Base-by-base conservation (phyloP, 257 asterid species). In the Mentha longifolia region DNA sequence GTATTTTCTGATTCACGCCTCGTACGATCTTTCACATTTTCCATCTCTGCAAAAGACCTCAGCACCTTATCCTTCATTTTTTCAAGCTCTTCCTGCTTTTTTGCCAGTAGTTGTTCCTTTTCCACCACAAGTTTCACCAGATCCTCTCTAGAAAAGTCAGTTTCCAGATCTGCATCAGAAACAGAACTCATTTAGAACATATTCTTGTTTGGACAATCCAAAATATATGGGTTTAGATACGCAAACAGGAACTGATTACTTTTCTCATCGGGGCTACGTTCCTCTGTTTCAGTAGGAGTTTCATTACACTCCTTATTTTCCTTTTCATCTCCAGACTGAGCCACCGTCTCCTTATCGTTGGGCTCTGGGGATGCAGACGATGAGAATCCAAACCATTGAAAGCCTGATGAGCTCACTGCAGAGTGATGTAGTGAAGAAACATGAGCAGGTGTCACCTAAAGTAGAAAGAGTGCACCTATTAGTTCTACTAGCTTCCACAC, bases 1-100 rank as follows among this genome's bases (percentile, higher is more conserved):
- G 92, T 28, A 71, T 92, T 90, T 73, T 92, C 98, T 6, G 96
- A 83, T 51, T 92, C 97, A 11, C 98, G 95, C 75, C 80, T 85
- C 19, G 85, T 82, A 51, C 98, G 90, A 52, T 78, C 91, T 87
- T 87, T 88, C 55, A 87, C 80, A 65, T 92, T 92, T 77, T 92
- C 95, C 95, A 85, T 83, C 78, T 92, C 98, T 7, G 98, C 97
- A 51, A 67, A 80, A 19, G 90, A 60, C 52, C 97, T 85, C 59
- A 92, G 82, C 65, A 80, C 87, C 82, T 86, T 88, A 75, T 92
- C 97, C 79, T 90, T 86, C 87, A 84, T 78, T 60, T 70, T 61
- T 75, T 81, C 82, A 70, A 87, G 70, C 78, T 92, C 97, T 66
- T 80, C 81, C 63, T 78, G 85, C 79, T 89, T 89, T 43, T 56